These are phyloP conservation scores for Tulasnella sp. DNA, from an alignment of 768 basidiomycete genomes.

Conservation along the genomic window DNA sequence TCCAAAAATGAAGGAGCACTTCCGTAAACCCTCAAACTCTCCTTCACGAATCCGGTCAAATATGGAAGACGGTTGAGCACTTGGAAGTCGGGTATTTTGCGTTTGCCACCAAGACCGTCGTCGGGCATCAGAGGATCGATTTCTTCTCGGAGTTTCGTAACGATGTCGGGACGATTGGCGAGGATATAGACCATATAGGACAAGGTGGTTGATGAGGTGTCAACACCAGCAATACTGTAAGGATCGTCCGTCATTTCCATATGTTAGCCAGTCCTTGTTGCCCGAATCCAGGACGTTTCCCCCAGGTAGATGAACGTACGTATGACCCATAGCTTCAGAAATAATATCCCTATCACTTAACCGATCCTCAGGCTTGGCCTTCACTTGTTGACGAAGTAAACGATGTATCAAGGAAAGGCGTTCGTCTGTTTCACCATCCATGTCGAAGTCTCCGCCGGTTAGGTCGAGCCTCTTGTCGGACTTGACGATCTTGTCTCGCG, in stretches of 20 bases:
- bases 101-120: conserved; percentile 29
- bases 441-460: not conserved
- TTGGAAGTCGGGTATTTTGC: conserved; percentile 51
- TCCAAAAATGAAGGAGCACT: conserved; percentile 67
- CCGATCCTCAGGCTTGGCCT: conserved; percentile 2
- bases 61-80: conserved; percentile 48
- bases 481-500: conserved; percentile 6
- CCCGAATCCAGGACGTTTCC: not conserved
- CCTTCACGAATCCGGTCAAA: conserved; percentile 44
- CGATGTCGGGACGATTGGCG: conserved; percentile 59
- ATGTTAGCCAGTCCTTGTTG: not conserved
- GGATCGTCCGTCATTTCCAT: not conserved
- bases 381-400: conserved; percentile 7
- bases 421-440: conserved; percentile 7
- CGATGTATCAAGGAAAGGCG: conserved; percentile 13
- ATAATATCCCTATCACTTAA: conserved; percentile 4
- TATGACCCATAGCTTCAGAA: conserved; percentile 18
- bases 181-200: conserved; percentile 77
- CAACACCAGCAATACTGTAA: conserved; percentile 64
- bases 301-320: not conserved
- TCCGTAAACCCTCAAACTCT: conserved; percentile 65
- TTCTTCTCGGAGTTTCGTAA: conserved; percentile 61
- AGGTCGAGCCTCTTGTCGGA: conserved; percentile 3
- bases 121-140: conserved; percentile 67
- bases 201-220: conserved; percentile 65